Base-by-base conservation (phyloP, 1,139 yeast genomes). In the Pneumocystis carinii region DNA sequence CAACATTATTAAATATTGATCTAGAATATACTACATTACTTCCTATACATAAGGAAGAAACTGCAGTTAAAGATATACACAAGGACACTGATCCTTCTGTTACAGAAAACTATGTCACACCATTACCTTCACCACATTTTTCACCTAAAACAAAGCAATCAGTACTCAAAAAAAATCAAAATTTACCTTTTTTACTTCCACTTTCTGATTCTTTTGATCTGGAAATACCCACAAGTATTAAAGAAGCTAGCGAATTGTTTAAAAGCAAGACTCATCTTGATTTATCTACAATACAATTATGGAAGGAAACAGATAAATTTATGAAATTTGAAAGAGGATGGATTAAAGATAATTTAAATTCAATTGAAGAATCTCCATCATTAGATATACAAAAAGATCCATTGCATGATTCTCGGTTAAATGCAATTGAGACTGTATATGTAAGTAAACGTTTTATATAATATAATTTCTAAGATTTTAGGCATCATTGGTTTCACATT, bases 181-280 rank as follows among this genome's bases (percentile, higher is more conserved):
- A 85, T 14, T 85, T 82, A 75, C 97, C 97, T 0, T 83, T 88
- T 67, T 77, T 89, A 4, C 86, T 85, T 70, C 96, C 96, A 0
- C 75, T 78, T 0, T 74, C 72, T 27, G 75, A 71, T 48, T 69
- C 71, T 12, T 70, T 69, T 42, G 70, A 69, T n/a, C 72, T 72
- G 0, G 71, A 72, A 14, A 81, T 85, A 0, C 97, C 97, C 0
- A 78, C 76, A 63, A 90, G 96, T 65, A 83, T 90, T 36, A 77
- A 80, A 63, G 97, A 92, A 71, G 97, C 97, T 0, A 76, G 85
- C 12, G 78, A 78, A 42, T 79, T 92, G 7, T 80, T 88, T 66
- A 77, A 80, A 38, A 75, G 81, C 17, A 81, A 87, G 29, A 79
- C 89, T 1, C 79, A 83, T 65, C 85, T 86, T 37, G 84, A 86